These are phyloP conservation scores for Capsaspora owczarzaki DNA, from an alignment of 78 protist genomes.

Conservation along the genomic window DNA sequence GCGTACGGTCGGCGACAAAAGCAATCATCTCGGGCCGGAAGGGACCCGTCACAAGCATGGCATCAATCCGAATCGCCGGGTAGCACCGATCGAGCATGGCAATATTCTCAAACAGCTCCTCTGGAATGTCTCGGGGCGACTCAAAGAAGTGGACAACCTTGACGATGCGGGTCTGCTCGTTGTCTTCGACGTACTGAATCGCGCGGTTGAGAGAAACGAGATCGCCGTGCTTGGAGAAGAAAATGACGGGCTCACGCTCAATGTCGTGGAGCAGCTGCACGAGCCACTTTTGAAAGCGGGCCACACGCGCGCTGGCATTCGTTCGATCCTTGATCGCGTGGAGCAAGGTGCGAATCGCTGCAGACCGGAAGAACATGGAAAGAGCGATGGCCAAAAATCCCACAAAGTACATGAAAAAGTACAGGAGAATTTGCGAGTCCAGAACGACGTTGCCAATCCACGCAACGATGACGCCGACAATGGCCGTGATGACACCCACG, in stretches of 20 bases:
- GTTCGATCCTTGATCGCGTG: not conserved
- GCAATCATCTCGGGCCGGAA: slow-evolving; percentile 19
- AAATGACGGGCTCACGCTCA: not conserved
- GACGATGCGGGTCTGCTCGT: slow-evolving; percentile 17
- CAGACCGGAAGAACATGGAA: slow-evolving; percentile 23
- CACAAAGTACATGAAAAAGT: not conserved
- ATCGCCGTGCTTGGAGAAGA: not conserved
- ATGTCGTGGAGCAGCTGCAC: not conserved
- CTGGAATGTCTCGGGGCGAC: not conserved
- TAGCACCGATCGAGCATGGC: slow-evolving; percentile 9
- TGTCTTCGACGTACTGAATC: slow-evolving; percentile 6
- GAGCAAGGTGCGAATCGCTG: slow-evolving; percentile 2
- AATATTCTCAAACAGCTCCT: not conserved
- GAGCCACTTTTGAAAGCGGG: not conserved
- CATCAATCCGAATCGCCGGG: slow-evolving; percentile 14
- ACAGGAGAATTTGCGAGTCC: not conserved
- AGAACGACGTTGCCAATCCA: slow-evolving; percentile 34
- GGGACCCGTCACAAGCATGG: slow-evolving; percentile 1
- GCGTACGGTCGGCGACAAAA: not conserved
- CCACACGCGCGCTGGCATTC: not conserved
- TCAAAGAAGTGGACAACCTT: slow-evolving; percentile 2
- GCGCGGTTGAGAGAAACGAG: slow-evolving; percentile 17
- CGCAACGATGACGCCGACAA: slow-evolving; percentile 34
- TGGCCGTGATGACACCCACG: slow-evolving; percentile 27
- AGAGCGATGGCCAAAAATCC: not conserved